Evolutionary conservation across 257 asterid genomes (phyloP).

Genomic region (Solanum sparsipilum): DNA sequence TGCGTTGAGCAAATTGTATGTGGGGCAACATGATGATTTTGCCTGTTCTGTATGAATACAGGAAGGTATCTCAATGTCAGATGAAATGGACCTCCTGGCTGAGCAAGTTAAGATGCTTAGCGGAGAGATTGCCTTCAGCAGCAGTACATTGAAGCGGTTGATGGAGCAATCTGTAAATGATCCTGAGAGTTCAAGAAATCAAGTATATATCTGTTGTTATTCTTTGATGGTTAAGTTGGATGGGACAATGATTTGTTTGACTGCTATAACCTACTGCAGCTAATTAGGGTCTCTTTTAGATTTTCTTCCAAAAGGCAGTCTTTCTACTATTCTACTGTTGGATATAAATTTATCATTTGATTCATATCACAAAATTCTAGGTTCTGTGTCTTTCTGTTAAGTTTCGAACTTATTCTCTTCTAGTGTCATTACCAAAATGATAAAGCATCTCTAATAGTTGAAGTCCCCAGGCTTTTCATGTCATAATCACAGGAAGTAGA

Average conservation of each 20-base stretch:
- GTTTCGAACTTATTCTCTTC: neutral
- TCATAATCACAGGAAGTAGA: neutral
- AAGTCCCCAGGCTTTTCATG: neutral
- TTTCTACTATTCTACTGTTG: neutral
- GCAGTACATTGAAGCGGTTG: slow-evolving; percentile 89
- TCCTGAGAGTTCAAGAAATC: slow-evolving; percentile 74
- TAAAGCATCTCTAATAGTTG: neutral
- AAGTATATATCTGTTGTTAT: slow-evolving; percentile 28
- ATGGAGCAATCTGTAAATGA: slow-evolving; percentile 78
- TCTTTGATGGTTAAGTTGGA: neutral
- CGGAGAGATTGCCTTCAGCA: slow-evolving; percentile 94
- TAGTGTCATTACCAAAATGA: neutral
- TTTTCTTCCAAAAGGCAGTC: neutral
- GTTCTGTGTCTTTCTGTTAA: neutral
- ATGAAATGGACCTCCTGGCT: slow-evolving; percentile 84
- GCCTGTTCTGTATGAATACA: slow-evolving; percentile 13
- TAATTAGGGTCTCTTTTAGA: neutral
- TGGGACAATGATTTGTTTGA: neutral
- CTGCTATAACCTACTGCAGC: neutral
- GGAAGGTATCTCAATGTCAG: slow-evolving; percentile 78
- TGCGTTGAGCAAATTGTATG: neutral
- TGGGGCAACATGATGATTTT: neutral
- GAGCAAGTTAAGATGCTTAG: slow-evolving; percentile 99
- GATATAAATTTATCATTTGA: neutral
- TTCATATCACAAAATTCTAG: neutral